phyloP scores from a whole-genome alignment of 1,139 yeast genomes.

The Zygosaccharomyces sapae region DNA sequence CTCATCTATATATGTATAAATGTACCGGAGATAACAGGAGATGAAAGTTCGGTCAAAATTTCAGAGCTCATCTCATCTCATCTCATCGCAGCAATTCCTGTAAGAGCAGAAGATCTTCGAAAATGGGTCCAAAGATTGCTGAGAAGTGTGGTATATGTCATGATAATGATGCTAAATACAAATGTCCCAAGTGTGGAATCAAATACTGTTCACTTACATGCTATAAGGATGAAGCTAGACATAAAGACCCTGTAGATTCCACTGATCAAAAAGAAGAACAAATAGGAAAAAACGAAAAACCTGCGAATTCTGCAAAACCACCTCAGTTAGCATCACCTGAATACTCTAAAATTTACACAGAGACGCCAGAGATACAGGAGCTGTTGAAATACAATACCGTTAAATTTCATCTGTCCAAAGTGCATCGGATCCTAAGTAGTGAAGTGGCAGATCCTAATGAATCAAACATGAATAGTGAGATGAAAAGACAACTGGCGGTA shows the following conservation, averaged over 20 bases:
- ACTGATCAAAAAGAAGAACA: constrained; percentile 7
- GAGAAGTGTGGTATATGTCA: constrained; percentile 46
- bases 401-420: constrained; percentile 34
- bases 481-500: constrained; percentile 30
- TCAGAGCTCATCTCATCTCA: background rate
- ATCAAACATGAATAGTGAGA: constrained; percentile 22
- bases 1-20: background rate
- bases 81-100: background rate
- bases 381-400: constrained; percentile 35
- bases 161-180: constrained; percentile 46
- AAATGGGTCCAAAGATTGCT: background rate
- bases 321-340: constrained; percentile 12
- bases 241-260: constrained; percentile 33
- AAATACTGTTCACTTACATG: constrained; percentile 55
- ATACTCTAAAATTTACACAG: constrained; percentile 20
- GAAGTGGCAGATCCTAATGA: constrained; percentile 20
- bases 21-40: background rate
- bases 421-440: constrained; percentile 29
- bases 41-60: background rate
- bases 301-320: background rate
- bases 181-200: constrained; percentile 54
- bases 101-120: background rate
- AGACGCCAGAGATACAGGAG: constrained; percentile 25
- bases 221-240: constrained; percentile 46
- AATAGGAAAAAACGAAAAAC: constrained; percentile 5